Evolutionary conservation across 306 rosid genomes (phyloP), one percentile per base, ranked within the genome.

Genomic region (Sophora flavescens): DNA sequence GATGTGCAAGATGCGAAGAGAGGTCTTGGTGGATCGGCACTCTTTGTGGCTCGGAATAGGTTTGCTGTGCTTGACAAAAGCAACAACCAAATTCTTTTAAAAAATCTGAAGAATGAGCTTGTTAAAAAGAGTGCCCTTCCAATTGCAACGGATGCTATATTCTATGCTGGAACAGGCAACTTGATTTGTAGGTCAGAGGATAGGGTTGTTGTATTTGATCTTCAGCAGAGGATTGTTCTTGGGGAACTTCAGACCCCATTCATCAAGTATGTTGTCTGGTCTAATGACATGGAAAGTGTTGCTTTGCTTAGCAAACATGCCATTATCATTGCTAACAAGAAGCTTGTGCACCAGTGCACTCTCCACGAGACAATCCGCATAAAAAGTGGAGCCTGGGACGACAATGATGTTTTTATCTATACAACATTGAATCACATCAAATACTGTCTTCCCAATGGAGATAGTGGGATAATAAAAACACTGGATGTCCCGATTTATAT

Each of bases 261-360:
- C 28, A 53, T 88, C 62, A 91, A 91, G 85, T 91, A 88, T 72
- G 77, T 87, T 69, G 81, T 87, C 59, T 91, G 96, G 96, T 91
- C 96, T 12, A 68, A 82, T 78, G 93, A 88, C 75, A 82, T 88
- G 90, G 93, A 88, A 71, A 87, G 56, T 32, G 86, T 91, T 72
- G 96, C 96, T 17, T 82, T 91, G 85, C 96, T 91, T 47, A 85
- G 96, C 90, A 91, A 91, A 70, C 93, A 91, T 78, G 91, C 90
- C 33, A 87, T 91, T 59, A 57, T 91, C 63, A 85, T 91, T 66
- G 90, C 91, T 30, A 84, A 60, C 82, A 88, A 91, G 78, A 84
- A 71, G 84, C 93, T 91, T 65, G 96, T 84, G 79, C 96, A 87
- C 69, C 91, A 88, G 35, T 91, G 96, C 81, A 91, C 96, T 8